phyloP scores from a whole-genome alignment of 352 stramenopile genomes.

The Phytophthora pistaciae region DNA sequence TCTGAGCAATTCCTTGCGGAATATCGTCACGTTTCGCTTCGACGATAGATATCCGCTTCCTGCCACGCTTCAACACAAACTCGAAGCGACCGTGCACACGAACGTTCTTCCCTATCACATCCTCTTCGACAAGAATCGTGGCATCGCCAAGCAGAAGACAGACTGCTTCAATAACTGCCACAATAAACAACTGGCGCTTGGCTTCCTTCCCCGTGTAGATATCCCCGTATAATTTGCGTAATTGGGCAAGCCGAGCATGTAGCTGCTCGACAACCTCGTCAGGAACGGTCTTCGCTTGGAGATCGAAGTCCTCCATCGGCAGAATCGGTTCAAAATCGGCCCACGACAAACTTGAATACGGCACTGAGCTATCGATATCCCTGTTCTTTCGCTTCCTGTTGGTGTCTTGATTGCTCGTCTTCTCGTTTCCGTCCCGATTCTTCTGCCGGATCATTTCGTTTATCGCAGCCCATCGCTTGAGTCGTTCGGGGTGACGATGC shows the following conservation, averaged over 20 bases:
- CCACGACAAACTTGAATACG: conserved; percentile 2
- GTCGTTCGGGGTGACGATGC: conserved; percentile 23
- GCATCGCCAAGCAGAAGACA: conserved; percentile 24
- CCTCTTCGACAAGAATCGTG: conserved; percentile 30
- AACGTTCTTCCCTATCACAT: conserved; percentile 29
- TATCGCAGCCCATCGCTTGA: conserved; percentile 27
- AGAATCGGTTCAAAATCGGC: conserved; percentile 5
- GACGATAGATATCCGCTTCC: conserved; percentile 29
- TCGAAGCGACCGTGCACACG: conserved; percentile 29
- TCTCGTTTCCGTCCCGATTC: conserved; percentile 12
- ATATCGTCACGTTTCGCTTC: conserved; percentile 30
- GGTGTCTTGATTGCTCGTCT: conserved; percentile 4
- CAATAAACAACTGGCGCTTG: conserved; percentile 14
- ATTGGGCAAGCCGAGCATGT: not conserved
- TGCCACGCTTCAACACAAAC: conserved; percentile 37
- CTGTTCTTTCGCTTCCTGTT: not conserved
- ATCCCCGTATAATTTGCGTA: conserved; percentile 5
- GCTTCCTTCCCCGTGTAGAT: conserved; percentile 1
- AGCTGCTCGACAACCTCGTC: conserved; percentile 1
- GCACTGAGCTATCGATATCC: not conserved
- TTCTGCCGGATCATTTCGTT: conserved; percentile 32
- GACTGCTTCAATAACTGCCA: conserved; percentile 29
- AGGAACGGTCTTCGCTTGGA: conserved; percentile 7
- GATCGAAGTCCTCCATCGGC: conserved; percentile 1
- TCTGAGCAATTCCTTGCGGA: conserved; percentile 29